Conservation (phyloP, 1,284 basidiomycete species). For the Ceratobasidium sp. region DNA sequence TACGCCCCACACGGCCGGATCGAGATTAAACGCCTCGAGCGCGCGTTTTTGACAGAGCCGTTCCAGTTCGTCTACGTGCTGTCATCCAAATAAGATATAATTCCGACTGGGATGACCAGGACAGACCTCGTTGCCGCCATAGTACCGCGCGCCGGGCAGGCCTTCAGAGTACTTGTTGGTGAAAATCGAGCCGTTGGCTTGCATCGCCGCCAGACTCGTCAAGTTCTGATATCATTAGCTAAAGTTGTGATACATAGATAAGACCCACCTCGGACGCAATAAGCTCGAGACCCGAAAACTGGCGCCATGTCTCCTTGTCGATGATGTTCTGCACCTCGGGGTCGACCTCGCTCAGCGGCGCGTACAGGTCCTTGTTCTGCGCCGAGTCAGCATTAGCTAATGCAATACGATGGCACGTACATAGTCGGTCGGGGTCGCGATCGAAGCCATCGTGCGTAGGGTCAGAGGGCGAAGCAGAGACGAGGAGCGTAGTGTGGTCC, state of each 20-base stretch:
- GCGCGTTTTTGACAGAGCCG: slow-evolving; percentile 95
- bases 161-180: slow-evolving; percentile 99
- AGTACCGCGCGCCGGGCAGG: slow-evolving; percentile 95
- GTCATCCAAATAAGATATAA: not conserved
- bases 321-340: slow-evolving; percentile 97
- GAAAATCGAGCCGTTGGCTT: slow-evolving; percentile 98
- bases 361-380: slow-evolving; percentile 93
- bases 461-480: too few relatives aligned
- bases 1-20: slow-evolving; percentile 93
- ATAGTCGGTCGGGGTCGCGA: slow-evolving; percentile 63
- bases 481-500: too few relatives aligned
- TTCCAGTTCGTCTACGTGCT: slow-evolving; percentile 96
- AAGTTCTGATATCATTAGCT: slow-evolving; percentile 73
- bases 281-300: slow-evolving; percentile 97
- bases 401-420: slow-evolving; percentile 53
- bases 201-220: slow-evolving; percentile 93
- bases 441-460: slow-evolving; percentile 51
- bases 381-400: not conserved
- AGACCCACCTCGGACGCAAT: slow-evolving; percentile 87
- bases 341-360: slow-evolving; percentile 88
- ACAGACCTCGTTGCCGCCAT: slow-evolving; percentile 89
- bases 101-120: not conserved
- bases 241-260: too few relatives aligned
- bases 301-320: slow-evolving; percentile 99
- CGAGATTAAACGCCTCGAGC: slow-evolving; percentile 95